These are phyloP conservation scores for Cyclotella cryptica DNA, from an alignment of 108 stramenopile genomes.

Conservation along the genomic window DNA sequence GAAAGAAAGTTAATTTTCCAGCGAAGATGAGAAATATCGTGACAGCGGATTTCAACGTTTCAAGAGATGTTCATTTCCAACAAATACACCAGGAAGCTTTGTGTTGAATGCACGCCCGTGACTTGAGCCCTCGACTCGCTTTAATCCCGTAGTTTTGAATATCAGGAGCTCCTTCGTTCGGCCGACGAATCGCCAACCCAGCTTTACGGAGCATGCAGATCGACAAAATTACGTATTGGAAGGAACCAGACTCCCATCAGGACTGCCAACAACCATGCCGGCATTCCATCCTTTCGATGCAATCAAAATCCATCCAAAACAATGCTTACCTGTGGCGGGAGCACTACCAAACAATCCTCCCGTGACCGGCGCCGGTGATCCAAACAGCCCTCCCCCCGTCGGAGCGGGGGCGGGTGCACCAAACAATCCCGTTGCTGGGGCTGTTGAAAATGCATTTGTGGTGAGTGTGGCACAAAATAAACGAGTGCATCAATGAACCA, in stretches of 20 bases:
- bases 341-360: slow-evolving; percentile 21
- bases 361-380: slow-evolving; percentile 28
- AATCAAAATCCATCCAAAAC: neutral
- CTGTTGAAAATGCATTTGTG: neutral
- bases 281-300: neutral
- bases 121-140: too few relatives aligned
- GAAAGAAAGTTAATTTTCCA: neutral
- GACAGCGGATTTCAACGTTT: neutral
- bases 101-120: too few relatives aligned
- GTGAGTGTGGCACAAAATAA: neutral
- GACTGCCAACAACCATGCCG: neutral
- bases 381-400: slow-evolving; percentile 54
- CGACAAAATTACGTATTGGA: too few relatives aligned
- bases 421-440: slow-evolving; percentile 43
- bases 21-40: neutral
- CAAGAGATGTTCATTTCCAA: neutral
- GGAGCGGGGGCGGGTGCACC: slow-evolving; percentile 55
- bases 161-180: too few relatives aligned
- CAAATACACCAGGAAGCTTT: neutral
- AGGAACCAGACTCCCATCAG: too few relatives aligned
- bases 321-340: slow-evolving; percentile 26
- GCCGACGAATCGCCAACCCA: too few relatives aligned
- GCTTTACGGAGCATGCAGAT: too few relatives aligned
- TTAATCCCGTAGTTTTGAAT: too few relatives aligned
- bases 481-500: neutral